phyloP scores from a whole-genome alignment of 2,329 filamentous ascomycete species.

The Truncatella angustata region DNA sequence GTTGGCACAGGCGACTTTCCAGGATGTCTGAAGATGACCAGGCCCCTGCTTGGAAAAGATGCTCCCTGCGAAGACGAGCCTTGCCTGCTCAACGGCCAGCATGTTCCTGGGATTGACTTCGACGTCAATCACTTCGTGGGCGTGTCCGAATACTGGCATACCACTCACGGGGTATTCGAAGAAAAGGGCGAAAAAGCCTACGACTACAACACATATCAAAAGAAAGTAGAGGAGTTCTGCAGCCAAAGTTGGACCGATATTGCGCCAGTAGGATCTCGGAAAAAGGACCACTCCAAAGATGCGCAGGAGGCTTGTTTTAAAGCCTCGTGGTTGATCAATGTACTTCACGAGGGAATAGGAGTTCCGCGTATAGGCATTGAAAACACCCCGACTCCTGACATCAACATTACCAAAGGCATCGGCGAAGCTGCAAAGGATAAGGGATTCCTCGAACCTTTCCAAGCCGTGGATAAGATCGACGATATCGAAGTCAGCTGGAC shows the following conservation, averaged over 20 bases:
- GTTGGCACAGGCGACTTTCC: conserved; percentile 85
- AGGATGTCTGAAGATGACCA: conserved; percentile 78
- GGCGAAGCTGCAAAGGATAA: conserved; percentile 68
- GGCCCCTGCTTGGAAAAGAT: conserved; percentile 86
- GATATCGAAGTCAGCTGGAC: conserved; percentile 96
- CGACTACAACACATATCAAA: conserved; percentile 86
- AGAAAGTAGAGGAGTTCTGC: conserved; percentile 82
- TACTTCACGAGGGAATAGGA: conserved; percentile 93
- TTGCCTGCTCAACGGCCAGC: conserved; percentile 85
- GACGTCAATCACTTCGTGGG: conserved; percentile 97
- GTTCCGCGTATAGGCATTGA: conserved; percentile 84
- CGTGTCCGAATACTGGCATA: conserved; percentile 98
- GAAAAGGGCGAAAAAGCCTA: conserved; percentile 79
- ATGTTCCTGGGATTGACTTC: conserved; percentile 95
- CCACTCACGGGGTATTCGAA: conserved; percentile 89
- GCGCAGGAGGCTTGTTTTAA: conserved; percentile 95
- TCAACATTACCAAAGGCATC: conserved; percentile 72
- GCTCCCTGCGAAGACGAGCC: conserved; percentile 78
- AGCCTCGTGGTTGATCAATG: conserved; percentile 94
- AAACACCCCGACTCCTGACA: conserved; percentile 45
- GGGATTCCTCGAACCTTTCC: conserved; percentile 81
- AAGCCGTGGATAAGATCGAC: conserved; percentile 88
- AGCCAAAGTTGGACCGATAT: conserved; percentile 79
- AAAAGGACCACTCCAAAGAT: conserved; percentile 75
- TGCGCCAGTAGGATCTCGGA: conserved; percentile 61